A percentile compares a stretch with the other conserved stretches of the same genome.
Evolutionary conservation across 306 rosid genomes (phyloP).

Genomic region (Lathyrus tuberosus): DNA sequence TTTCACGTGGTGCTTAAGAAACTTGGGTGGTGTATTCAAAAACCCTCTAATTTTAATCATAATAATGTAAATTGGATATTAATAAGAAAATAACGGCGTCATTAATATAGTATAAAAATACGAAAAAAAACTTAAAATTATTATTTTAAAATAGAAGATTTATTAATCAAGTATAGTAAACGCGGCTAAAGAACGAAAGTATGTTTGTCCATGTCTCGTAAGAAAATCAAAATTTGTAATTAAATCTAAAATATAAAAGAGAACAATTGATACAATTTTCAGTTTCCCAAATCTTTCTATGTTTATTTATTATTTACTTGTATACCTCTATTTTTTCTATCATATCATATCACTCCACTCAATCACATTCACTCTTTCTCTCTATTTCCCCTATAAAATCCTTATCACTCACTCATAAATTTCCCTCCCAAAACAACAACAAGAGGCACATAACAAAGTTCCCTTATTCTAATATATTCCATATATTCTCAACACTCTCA

Average conservation of each 20-base stretch:
- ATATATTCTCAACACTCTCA: not conserved
- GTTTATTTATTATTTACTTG: not conserved
- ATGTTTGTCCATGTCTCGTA: no score
- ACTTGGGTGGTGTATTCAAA: no score
- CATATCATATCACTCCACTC: not conserved
- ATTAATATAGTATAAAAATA: no score
- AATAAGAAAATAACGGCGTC: no score
- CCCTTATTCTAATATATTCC: not conserved
- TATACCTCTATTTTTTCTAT: not conserved
- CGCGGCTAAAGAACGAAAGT: no score
- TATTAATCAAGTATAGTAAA: no score
- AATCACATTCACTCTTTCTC: not conserved
- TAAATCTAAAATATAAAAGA: not conserved
- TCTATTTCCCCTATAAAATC: not conserved
- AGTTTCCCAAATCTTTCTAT: not conserved
- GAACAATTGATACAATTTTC: not conserved
- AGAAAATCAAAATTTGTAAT: no score
- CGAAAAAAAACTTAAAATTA: no score
- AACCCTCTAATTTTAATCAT: no score
- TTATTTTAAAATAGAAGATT: no score
- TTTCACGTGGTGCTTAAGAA: no score
- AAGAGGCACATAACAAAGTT: conserved; percentile 6
- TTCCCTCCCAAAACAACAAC: conserved; percentile 17
- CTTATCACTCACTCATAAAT: conserved; percentile 22
- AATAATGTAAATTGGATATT: no score